Evolutionary conservation across 805 yeast genomes (phyloP), one percentile per base, ranked within the genome.

Genomic region (Metschnikowia baotianmanensis): DNA sequence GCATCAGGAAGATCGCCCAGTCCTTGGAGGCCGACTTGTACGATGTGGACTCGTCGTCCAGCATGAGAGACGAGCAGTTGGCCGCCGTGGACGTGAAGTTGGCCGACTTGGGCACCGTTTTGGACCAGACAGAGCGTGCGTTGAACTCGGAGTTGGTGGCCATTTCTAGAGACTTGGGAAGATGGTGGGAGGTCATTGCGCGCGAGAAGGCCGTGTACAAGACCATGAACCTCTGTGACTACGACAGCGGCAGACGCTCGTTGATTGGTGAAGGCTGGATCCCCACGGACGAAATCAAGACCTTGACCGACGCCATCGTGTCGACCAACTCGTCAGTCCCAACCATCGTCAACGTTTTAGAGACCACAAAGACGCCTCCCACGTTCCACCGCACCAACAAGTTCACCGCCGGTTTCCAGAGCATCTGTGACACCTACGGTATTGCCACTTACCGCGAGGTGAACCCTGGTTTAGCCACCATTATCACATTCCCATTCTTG

Each of bases 241-340:
- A 82, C 61, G 95, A 86, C 57, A 86, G 78, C 49, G 69, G 83
- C n/a, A 80, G 96, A 65, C 80, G 85, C 61, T 86, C 96, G 26
- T 71, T 93, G 46, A 78, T 91, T 34, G 96, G 95, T 16, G 98
- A 95, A 69, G 99, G 98, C 23, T 93, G 99, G 99, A 71, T 87
- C 16, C 98, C 99, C 28, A 74, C 82, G 16, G 80, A 78, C 47
- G 96, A 89, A 46, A 65, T 90, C 27, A 72, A 74, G 5, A 52
- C 66, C n/a, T 79, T 91, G 42, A 83, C 82, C 47, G 65, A 72
- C 28, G 76, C 90, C 1, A 67, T 93, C 47, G 77, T 82, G 51
- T 79, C 77, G 31, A 76, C 80, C 42, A 77, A 85, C 21, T 82
- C 78, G 28, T 65, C 67, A 6, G 60, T 74, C 10, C 77, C 77